A percentile compares a stretch with the other conserved stretches of the same genome.
These are phyloP conservation scores for Myxozyma sirexii DNA, from an alignment of 805 yeast genomes.

Conservation along the genomic window DNA sequence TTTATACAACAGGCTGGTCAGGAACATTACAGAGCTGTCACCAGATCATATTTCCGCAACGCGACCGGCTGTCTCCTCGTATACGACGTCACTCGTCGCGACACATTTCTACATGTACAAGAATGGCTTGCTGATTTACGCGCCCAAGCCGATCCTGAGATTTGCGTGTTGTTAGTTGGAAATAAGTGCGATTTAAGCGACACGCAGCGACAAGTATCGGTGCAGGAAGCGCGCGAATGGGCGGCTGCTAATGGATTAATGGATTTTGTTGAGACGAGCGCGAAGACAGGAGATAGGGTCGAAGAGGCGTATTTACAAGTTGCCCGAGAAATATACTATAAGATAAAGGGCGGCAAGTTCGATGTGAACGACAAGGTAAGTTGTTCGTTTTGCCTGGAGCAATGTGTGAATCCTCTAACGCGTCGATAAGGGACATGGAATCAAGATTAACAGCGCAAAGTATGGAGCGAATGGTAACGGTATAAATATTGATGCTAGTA, in stretches of 20 bases:
- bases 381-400: no score
- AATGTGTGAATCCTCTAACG: no score
- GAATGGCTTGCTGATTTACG: constrained; percentile 79
- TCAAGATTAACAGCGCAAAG: constrained; percentile 33
- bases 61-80: constrained; percentile 45
- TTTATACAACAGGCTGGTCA: constrained; percentile 39
- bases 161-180: constrained; percentile 77
- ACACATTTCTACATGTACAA: constrained; percentile 43
- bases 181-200: constrained; percentile 67
- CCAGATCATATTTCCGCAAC: constrained; percentile 44
- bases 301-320: constrained; percentile 46
- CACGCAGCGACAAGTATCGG: constrained; percentile 39
- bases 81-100: constrained; percentile 44
- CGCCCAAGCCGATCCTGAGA: constrained; percentile 63
- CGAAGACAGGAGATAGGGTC: constrained; percentile 65
- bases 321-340: constrained; percentile 41
- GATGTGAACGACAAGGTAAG: constrained; percentile 41
- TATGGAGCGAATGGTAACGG: constrained; percentile 6
- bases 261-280: constrained; percentile 57
- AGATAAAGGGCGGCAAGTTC: constrained; percentile 40
- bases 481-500: constrained; percentile 15
- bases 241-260: constrained; percentile 51
- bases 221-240: constrained; percentile 48
- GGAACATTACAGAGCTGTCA: constrained; percentile 45
- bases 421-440: constrained; percentile 30